A percentile compares a stretch with the other conserved stretches of the same genome.
Conservation (phyloP, 140 eudicot species). For the Cichorium intybus region DNA sequence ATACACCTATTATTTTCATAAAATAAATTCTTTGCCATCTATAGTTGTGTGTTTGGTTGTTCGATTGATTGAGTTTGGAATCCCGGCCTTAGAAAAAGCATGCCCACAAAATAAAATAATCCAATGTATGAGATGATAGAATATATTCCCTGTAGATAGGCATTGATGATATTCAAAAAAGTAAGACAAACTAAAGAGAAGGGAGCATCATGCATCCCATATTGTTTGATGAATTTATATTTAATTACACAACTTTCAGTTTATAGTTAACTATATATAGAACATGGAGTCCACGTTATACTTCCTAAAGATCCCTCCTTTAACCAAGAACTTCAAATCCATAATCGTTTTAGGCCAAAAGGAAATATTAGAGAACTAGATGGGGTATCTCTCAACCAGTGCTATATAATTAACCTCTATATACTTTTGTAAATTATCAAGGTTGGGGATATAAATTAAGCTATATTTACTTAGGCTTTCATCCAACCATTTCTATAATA, state of each 20-base stretch:
- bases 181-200: constrained; percentile 24
- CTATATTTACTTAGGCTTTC: too few species aligned
- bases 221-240: constrained; percentile 5
- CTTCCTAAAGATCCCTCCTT: too few species aligned
- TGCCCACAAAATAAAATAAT: constrained; percentile 10
- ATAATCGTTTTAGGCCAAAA: too few species aligned
- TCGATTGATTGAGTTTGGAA: constrained; percentile 29
- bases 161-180: constrained; percentile 33
- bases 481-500: too few species aligned
- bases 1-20: constrained; percentile 1
- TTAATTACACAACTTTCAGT: constrained; percentile 4
- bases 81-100: constrained; percentile 21
- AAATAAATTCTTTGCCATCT: constrained; percentile 9
- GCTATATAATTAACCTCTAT: too few species aligned
- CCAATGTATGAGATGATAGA: constrained; percentile 22
- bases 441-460: too few species aligned
- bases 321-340: too few species aligned
- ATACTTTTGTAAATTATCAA: too few species aligned
- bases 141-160: constrained; percentile 36
- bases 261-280: not conserved
- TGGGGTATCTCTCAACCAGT: too few species aligned
- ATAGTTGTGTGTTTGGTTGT: constrained; percentile 19
- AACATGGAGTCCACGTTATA: too few species aligned
- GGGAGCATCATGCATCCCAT: constrained; percentile 19
- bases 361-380: too few species aligned